Evolutionary conservation across 2,329 filamentous ascomycete genomes (phyloP).

Genomic region (Xylariaceae sp.): DNA sequence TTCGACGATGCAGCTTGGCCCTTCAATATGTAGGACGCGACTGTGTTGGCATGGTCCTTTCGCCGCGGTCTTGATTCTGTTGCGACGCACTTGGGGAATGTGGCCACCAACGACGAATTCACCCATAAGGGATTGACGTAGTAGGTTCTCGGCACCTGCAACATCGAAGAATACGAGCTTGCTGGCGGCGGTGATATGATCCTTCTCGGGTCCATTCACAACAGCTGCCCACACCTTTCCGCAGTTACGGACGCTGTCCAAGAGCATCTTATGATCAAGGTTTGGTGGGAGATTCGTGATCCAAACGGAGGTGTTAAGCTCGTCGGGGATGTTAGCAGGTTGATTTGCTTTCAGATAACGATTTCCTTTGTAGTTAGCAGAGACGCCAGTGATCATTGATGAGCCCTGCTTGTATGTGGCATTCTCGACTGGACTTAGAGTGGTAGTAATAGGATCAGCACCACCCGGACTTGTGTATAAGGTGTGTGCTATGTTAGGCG

Average conservation of each 20-base stretch:
- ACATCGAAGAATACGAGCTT: slow-evolving; percentile 56
- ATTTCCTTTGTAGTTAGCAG: slow-evolving; percentile 47
- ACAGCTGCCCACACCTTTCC: slow-evolving; percentile 59
- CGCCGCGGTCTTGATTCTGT: slow-evolving; percentile 53
- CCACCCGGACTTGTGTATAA: not conserved
- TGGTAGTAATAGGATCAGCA: not conserved
- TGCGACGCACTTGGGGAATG: slow-evolving; percentile 49
- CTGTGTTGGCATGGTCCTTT: slow-evolving; percentile 40
- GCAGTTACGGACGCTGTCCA: slow-evolving; percentile 49
- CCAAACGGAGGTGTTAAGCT: slow-evolving; percentile 58
- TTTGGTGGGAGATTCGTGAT: slow-evolving; percentile 56
- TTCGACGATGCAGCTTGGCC: slow-evolving; percentile 52
- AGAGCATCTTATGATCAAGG: slow-evolving; percentile 51
- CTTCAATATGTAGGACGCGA: slow-evolving; percentile 58
- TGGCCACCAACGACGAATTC: slow-evolving; percentile 49
- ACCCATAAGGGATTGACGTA: slow-evolving; percentile 49
- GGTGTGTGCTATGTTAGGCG: no score
- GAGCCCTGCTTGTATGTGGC: not conserved
- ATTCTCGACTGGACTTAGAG: not conserved
- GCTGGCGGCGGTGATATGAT: slow-evolving; percentile 40
- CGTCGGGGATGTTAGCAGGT: slow-evolving; percentile 47
- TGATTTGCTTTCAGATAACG: slow-evolving; percentile 45
- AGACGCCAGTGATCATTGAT: slow-evolving; percentile 10
- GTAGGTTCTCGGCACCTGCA: slow-evolving; percentile 54
- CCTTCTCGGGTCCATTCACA: slow-evolving; percentile 55